Conservation (phyloP, 2,329 filamentous ascomycete species). For the Pseudofabraea citricarpa region DNA sequence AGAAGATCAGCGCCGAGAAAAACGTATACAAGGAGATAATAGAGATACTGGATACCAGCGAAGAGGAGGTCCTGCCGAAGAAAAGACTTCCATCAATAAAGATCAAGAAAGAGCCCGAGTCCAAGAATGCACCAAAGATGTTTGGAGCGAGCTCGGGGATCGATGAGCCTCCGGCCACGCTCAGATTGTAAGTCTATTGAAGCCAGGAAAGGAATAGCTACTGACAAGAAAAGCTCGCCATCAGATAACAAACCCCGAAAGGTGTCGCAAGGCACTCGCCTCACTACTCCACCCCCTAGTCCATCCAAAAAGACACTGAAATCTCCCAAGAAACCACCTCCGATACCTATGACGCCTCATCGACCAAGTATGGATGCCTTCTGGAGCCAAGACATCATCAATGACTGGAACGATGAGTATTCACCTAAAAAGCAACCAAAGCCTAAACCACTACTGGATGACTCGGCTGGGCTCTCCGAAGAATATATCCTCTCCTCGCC, state of each 20-base stretch:
- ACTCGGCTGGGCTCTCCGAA: constrained; percentile 1
- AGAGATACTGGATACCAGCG: not conserved
- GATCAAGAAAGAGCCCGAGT: not conserved
- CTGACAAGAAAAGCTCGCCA: constrained; percentile 16
- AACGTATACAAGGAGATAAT: constrained; percentile 1
- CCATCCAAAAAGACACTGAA: constrained; percentile 16
- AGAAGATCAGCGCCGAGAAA: constrained; percentile 8
- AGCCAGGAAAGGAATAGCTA: not conserved
- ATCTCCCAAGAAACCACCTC: constrained; percentile 24
- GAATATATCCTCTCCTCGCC: constrained; percentile 10
- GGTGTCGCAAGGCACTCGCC: constrained; percentile 13
- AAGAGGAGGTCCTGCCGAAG: not conserved
- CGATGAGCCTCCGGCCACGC: constrained; percentile 16
- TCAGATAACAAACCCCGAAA: constrained; percentile 15
- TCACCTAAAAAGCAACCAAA: constrained; percentile 42
- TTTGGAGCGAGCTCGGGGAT: constrained; percentile 12
- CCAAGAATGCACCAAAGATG: constrained; percentile 1
- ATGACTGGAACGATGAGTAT: constrained; percentile 61
- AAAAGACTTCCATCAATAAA: not conserved
- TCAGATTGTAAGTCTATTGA: constrained; percentile 15
- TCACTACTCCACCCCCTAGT: constrained; percentile 23
- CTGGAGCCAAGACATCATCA: constrained; percentile 53
- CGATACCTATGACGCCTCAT: constrained; percentile 50
- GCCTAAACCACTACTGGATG: constrained; percentile 8
- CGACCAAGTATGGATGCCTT: constrained; percentile 50